Evolutionary conservation across 805 yeast genomes (phyloP), one percentile per base, ranked within the genome.

Genomic region (Kluyveromyces aestuarii): DNA sequence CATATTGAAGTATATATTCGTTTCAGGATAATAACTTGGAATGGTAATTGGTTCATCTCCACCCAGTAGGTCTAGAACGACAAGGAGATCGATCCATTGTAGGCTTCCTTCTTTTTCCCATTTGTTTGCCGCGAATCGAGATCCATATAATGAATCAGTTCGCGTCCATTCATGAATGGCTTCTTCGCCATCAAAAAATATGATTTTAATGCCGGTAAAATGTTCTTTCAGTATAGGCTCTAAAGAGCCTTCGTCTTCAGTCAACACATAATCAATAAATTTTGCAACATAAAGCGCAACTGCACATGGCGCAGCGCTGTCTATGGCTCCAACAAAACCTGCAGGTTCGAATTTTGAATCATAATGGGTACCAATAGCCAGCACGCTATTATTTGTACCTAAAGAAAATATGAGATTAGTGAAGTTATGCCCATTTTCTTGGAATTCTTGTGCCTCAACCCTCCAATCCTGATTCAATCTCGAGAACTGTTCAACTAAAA

Each of bases 161-260:
- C 63, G 68, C 1, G 72, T 57, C 84, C 84, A 79, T n/a, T 64
- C 55, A 2, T 63, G 64, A n/a, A 77, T 51, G 0, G 84, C 82
- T 55, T 80, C 84, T 56, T 79, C 84, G 4, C 84, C 84, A 52
- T 79, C 84, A 47, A 78, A 76, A 53, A 79, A 79, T 0, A 79
- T 62, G 8, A 78, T 59, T 53, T 74, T 76, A 4, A 78, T 41
- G 0, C 80, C 80, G 54, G 8, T 48, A 33, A 9, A 27, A 6
- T 17, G 48, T 40, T 51, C 61, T 21, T 48, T 38, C 2, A 54
- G 60, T 50, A 10, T 52, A n/a, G 19, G 53, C 8, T 18, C 48
- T 40, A 16, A 49, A 6, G 60, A 27, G 1, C 47, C 11, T 9
- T 17, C 35, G 16, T 52, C 54, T 8, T 44, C 36, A 2, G 43